A percentile compares a stretch with the other conserved stretches of the same genome.
Conservation (phyloP, 1,284 basidiomycete genomes). For the Omphalotus olearius region DNA sequence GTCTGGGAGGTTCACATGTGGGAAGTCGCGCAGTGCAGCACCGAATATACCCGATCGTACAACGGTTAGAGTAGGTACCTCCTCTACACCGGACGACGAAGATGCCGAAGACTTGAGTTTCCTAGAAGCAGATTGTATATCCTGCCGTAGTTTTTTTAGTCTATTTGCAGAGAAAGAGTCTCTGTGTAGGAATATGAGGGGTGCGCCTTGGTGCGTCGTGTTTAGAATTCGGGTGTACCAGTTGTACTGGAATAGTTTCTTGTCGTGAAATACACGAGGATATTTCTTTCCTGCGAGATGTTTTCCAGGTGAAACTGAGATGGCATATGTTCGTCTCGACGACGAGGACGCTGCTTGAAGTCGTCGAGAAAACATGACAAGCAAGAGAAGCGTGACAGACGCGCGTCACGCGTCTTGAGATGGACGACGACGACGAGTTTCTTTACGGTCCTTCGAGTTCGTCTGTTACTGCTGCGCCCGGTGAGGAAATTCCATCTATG, state of each 20-base stretch:
- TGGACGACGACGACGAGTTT: slow-evolving; percentile 73
- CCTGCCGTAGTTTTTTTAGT: slow-evolving; percentile 60
- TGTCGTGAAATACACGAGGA: slow-evolving; percentile 63
- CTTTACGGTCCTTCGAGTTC: slow-evolving; percentile 46
- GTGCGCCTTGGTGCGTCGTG: slow-evolving; percentile 38
- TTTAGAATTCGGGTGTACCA: slow-evolving; percentile 67
- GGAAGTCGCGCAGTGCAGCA: slow-evolving; percentile 59
- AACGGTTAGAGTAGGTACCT: slow-evolving; percentile 53
- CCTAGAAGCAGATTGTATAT: slow-evolving; percentile 51
- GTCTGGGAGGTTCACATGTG: slow-evolving; percentile 43
- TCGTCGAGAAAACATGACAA: no score
- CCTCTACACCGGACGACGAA: slow-evolving; percentile 33
- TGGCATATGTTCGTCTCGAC: slow-evolving; percentile 35
- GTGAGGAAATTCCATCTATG: slow-evolving; percentile 36
- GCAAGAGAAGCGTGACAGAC: no score
- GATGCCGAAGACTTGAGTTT: slow-evolving; percentile 38
- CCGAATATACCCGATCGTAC: slow-evolving; percentile 72
- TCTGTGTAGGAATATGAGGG: slow-evolving; percentile 69
- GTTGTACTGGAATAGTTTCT: slow-evolving; percentile 73
- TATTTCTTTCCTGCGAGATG: slow-evolving; percentile 46
- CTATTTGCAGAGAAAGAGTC: slow-evolving; percentile 62
- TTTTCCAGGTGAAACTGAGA: slow-evolving; percentile 54
- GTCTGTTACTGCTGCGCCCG: slow-evolving; percentile 30
- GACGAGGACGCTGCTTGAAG: not conserved
- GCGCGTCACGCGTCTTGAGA: not conserved